Evolutionary conservation across 495 filamentous ascomycete species (phyloP), one percentile per base, ranked within the genome.

Genomic region (Talaromyces adpressus): DNA sequence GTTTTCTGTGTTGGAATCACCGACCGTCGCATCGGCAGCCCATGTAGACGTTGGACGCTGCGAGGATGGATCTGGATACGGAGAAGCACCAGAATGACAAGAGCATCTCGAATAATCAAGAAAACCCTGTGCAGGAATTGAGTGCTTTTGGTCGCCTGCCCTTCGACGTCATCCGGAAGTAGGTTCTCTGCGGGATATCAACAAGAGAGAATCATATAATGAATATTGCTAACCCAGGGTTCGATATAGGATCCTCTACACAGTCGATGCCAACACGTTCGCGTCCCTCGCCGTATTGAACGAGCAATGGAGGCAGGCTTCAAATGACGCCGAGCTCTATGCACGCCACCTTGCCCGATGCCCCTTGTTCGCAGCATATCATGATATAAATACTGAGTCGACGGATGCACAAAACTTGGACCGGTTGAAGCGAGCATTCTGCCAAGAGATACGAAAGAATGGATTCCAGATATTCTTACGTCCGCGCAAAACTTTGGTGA

Each of bases 271-370:
- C 59, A 87, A 91, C 73, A 85, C 85, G 47, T 95, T 95, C 72
- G 89, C 91, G 25, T 94, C 91, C 30, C 78, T 95, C 61, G 81
- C 89, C n/a, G 73, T 92, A n/a, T 75, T 95, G 64, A 93, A 92
- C 74, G 78, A 82, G 58, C 83, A 85, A 81, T 95, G 91, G 91
- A 83, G 88, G 63, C 80, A 75, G 25, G 83, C 87, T 63, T 92
- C 91, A 11, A 85, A 91, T 69, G 86, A 86, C 54, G 73, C 85
- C 3, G 75, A 85, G 61, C 81, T 95, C 63, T 95, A 93, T 76
- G 86, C 86, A 41, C 77, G 90, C 68, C 91, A 95, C 65, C 82
- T 95, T 54, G 80, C 87, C 7, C 80, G 77, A 69, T 94, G 89
- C 68, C 83, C 87, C 1, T 89, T 88, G 16, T 90, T 86, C 62